phyloP scores from a whole-genome alignment of 108 stramenopile genomes.

The Epithemia pelagica region DNA sequence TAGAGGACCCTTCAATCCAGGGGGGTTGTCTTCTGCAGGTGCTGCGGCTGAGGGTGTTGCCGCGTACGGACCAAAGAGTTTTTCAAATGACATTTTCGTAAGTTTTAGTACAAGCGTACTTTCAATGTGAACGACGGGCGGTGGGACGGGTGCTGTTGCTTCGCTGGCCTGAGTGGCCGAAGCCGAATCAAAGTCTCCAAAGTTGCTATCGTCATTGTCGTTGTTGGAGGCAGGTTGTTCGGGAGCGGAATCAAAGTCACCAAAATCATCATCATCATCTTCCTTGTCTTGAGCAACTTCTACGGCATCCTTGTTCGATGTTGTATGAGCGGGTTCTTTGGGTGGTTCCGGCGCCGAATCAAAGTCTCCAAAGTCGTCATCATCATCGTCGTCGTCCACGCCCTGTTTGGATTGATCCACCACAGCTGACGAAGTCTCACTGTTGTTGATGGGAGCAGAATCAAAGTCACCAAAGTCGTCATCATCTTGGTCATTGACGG shows the following conservation, averaged over 20 bases:
- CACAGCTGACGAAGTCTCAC: neutral
- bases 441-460: neutral
- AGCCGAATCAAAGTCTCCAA: constrained; percentile 14
- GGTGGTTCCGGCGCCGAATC: constrained; percentile 9
- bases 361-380: constrained; percentile 10
- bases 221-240: too few relatives aligned
- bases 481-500: neutral
- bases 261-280: constrained; percentile 13
- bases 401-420: neutral
- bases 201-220: too few relatives aligned
- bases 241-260: neutral
- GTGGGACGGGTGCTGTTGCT: too few relatives aligned
- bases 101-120: neutral
- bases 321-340: neutral
- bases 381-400: neutral
- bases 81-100: neutral
- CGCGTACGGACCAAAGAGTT: neutral
- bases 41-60: neutral
- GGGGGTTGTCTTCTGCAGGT: neutral
- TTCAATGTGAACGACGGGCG: neutral
- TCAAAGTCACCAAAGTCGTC: neutral
- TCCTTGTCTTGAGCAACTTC: neutral
- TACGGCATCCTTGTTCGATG: neutral
- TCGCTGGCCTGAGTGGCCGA: constrained; percentile 11
- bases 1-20: neutral